phyloP scores from a whole-genome alignment of 768 basidiomycete species.

The Tricholoma hemisulphureum region DNA sequence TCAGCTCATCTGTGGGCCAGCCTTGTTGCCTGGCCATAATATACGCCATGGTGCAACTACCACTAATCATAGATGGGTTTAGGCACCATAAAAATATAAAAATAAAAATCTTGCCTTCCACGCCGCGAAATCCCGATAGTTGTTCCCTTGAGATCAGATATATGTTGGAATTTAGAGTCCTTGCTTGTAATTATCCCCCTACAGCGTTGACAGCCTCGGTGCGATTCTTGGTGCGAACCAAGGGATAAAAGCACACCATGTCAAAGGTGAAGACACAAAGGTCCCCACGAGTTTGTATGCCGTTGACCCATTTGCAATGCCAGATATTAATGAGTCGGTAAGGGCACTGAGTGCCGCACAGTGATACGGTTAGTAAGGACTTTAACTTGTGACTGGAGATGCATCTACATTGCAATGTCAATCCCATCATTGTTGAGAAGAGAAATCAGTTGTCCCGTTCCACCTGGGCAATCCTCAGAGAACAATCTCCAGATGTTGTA shows the following conservation, averaged over 20 bases:
- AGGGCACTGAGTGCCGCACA: slow-evolving; percentile 63
- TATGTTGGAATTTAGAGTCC: slow-evolving; percentile 63
- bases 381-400: not conserved
- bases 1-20: slow-evolving; percentile 63
- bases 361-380: not conserved
- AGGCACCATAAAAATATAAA: not conserved
- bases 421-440: slow-evolving; percentile 74
- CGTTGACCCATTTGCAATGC: slow-evolving; percentile 84
- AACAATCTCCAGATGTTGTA: slow-evolving; percentile 1
- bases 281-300: slow-evolving; percentile 91
- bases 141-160: slow-evolving; percentile 75
- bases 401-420: slow-evolving; percentile 73
- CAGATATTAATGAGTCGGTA: slow-evolving; percentile 88
- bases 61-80: slow-evolving; percentile 40
- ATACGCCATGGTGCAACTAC: slow-evolving; percentile 93
- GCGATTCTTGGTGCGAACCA: not conserved
- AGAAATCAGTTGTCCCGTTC: slow-evolving; percentile 81
- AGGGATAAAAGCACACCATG: slow-evolving; percentile 53
- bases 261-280: slow-evolving; percentile 85
- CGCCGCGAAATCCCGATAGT: slow-evolving; percentile 86
- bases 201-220: not conserved
- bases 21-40: slow-evolving; percentile 90
- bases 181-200: slow-evolving; percentile 95
- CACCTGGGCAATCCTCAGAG: slow-evolving; percentile 48
- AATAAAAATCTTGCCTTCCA: slow-evolving; percentile 59